Percentiles rank a stretch among this genome's conserved stretches.
Evolutionary conservation across 148 eudicot genomes (phyloP).

Genomic region (Amaranthus palmeri): DNA sequence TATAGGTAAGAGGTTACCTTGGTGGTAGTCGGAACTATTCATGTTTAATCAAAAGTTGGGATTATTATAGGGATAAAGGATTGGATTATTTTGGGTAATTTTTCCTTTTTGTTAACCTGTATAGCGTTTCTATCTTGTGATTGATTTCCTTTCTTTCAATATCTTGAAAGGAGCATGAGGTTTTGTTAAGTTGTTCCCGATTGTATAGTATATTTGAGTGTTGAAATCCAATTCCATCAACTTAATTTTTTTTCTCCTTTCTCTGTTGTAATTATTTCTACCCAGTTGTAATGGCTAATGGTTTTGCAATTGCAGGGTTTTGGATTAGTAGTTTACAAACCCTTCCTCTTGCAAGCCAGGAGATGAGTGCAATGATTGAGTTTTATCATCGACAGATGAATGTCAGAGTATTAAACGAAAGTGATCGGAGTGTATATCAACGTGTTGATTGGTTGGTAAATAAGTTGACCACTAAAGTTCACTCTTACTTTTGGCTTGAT

Average conservation of each 20-base stretch:
- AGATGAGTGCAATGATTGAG: conserved; percentile 72
- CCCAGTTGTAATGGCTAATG: background rate
- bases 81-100: no score
- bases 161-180: background rate
- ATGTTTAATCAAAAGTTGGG: no score
- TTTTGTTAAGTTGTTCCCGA: background rate
- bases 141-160: background rate
- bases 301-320: conserved; percentile 34
- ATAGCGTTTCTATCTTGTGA: background rate
- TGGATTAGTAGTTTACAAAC: conserved; percentile 51
- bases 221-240: background rate
- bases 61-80: no score
- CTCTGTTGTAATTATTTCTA: background rate
- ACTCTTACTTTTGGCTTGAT: conserved; percentile 92
- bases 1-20: no score
- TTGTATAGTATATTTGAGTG: conserved; percentile 1
- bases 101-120: background rate
- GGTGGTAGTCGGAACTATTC: no score
- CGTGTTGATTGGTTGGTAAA: conserved; percentile 89
- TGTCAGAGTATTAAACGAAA: conserved; percentile 64
- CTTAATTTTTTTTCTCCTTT: background rate
- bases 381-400: conserved; percentile 79
- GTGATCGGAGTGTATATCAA: conserved; percentile 41
- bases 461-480: conserved; percentile 74
- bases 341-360: conserved; percentile 83